Percentiles rank a stretch among this genome's conserved stretches.
Evolutionary conservation across 192 early-diverging fungal genomes (phyloP).

Genomic region (Phlyctochytrium bullatum): DNA sequence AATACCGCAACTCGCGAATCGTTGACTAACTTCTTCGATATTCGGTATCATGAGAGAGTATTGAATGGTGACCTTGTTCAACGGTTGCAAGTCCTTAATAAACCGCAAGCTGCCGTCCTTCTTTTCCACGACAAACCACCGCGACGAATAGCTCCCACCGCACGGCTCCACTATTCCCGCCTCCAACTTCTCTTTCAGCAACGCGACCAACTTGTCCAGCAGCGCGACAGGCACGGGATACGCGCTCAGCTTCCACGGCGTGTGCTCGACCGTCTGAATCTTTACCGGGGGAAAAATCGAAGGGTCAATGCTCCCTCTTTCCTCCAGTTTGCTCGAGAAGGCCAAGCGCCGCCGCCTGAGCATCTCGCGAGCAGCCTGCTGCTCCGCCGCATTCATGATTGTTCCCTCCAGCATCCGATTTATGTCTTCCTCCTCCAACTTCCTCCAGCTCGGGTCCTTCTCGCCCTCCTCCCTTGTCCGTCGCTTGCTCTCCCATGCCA

Average conservation of each 20-base stretch:
- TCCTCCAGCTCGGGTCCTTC: not conserved
- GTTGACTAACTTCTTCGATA: not conserved
- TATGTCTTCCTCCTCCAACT: not conserved
- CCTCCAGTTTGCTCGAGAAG: not conserved
- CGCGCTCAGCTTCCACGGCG: not conserved
- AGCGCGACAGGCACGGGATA: not conserved
- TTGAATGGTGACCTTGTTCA: not conserved
- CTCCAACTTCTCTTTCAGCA: constrained; percentile 1
- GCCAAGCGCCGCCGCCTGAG: not conserved
- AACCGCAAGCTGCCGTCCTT: not conserved
- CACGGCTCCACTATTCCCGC: not conserved
- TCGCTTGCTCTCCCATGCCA: not conserved
- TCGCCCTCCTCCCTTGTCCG: not conserved
- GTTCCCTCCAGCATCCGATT: not conserved
- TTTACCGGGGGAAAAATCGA: not conserved
- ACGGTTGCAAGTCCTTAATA: not conserved
- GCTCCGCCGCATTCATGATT: not conserved
- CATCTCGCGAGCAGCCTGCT: not conserved
- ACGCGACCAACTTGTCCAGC: not conserved
- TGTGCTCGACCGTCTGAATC: not conserved
- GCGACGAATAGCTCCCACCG: not conserved
- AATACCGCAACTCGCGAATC: not conserved
- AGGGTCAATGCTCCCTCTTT: not conserved
- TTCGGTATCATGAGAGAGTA: not conserved
- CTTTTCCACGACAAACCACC: not conserved